These are phyloP conservation scores for Cryptococcus sp. DNA, from an alignment of 1,284 basidiomycete genomes.

Conservation along the genomic window DNA sequence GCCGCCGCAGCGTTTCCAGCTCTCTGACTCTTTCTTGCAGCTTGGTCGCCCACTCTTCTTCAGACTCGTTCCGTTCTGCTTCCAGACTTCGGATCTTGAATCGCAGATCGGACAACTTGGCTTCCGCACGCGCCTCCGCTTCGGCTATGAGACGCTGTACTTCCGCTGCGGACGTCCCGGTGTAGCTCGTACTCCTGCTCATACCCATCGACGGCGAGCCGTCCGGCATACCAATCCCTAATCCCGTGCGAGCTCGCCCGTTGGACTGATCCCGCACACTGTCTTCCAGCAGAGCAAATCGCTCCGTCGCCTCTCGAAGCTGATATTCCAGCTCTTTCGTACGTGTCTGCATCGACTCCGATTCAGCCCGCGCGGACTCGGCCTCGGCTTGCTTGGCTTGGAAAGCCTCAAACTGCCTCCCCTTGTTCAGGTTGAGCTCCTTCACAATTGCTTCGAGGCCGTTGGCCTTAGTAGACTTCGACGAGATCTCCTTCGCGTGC, in stretches of 20 bases:
- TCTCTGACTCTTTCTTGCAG: slow-evolving; percentile 62
- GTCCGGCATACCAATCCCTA: slow-evolving; percentile 7
- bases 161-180: slow-evolving; percentile 59
- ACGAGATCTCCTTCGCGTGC: slow-evolving; percentile 67
- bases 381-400: slow-evolving; percentile 83
- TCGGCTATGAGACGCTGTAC: slow-evolving; percentile 74
- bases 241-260: slow-evolving; percentile 6
- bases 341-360: slow-evolving; percentile 72
- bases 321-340: slow-evolving; percentile 83
- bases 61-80: slow-evolving; percentile 57
- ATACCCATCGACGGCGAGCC: slow-evolving; percentile 19
- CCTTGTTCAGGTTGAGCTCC: slow-evolving; percentile 70
- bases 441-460: slow-evolving; percentile 70
- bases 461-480: slow-evolving; percentile 65
- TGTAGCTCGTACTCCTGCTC: slow-evolving; percentile 9
- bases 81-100: slow-evolving; percentile 51
- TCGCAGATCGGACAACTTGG: slow-evolving; percentile 69
- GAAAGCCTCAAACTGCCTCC: slow-evolving; percentile 75
- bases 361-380: slow-evolving; percentile 73
- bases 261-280: slow-evolving; percentile 51
- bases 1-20: slow-evolving; percentile 68
- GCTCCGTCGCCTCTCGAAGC: slow-evolving; percentile 73
- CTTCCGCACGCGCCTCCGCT: slow-evolving; percentile 73
- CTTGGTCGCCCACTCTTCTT: slow-evolving; percentile 79
- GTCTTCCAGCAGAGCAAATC: slow-evolving; percentile 68